Evolutionary conservation across 305 asterid species (phyloP).

Genomic region (Fraxinus nigra): DNA sequence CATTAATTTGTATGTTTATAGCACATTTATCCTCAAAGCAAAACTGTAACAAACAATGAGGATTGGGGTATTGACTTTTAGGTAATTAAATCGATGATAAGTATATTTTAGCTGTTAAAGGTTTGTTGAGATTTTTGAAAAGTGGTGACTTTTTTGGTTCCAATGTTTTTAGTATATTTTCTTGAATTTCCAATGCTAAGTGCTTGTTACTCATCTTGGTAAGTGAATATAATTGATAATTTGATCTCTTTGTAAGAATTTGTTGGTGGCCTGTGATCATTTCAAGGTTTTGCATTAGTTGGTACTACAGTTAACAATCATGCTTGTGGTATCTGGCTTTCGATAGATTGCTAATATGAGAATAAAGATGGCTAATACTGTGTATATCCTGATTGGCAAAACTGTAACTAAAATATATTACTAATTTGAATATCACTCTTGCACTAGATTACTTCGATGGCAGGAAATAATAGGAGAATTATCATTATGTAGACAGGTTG

Average conservation of each 20-base stretch:
- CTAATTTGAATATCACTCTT: too few species aligned
- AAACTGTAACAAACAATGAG: slow-evolving; percentile 20
- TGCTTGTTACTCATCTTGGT: neutral
- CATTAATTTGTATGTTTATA: too few species aligned
- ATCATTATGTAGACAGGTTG: too few species aligned
- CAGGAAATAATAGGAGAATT: too few species aligned
- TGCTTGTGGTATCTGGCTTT: neutral
- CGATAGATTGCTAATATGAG: neutral
- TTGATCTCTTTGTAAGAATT: neutral
- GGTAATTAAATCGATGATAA: slow-evolving; percentile 13
- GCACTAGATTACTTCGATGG: too few species aligned
- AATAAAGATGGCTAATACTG: neutral
- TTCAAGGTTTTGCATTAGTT: neutral
- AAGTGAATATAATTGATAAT: neutral
- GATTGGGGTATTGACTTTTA: slow-evolving; percentile 40
- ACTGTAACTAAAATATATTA: too few species aligned
- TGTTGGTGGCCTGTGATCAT: slow-evolving; percentile 3
- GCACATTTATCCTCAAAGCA: too few species aligned
- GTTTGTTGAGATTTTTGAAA: too few species aligned
- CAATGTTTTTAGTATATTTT: neutral
- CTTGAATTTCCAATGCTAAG: neutral
- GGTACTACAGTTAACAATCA: neutral
- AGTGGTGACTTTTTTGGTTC: slow-evolving; percentile 29
- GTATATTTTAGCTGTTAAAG: slow-evolving; percentile 31
- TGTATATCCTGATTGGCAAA: neutral